Percentiles rank a stretch among this genome's conserved stretches.
Evolutionary conservation across 179 eudicot species (phyloP).

Genomic region (Vitellaria paradoxa): DNA sequence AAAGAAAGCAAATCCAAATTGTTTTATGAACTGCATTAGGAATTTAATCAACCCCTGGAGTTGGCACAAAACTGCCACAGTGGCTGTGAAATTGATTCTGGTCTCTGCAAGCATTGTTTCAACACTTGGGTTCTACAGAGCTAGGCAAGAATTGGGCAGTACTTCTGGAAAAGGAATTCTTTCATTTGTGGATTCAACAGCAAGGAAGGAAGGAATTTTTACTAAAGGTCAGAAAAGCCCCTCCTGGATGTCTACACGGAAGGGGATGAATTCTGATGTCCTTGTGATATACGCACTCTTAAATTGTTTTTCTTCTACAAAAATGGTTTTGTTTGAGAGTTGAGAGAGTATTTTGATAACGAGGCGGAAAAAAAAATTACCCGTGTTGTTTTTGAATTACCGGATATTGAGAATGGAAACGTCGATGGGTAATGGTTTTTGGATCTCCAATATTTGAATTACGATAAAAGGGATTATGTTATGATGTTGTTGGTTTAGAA

Average conservation of each 20-base stretch:
- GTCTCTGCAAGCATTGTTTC: slow-evolving; percentile 4
- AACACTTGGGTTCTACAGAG: background rate
- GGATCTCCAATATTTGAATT: too few relatives aligned
- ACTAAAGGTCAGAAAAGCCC: background rate
- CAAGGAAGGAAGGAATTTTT: background rate
- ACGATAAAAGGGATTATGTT: too few relatives aligned
- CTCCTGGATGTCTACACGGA: slow-evolving; percentile 15
- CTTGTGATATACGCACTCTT: background rate
- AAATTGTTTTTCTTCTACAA: too few relatives aligned
- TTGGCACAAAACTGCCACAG: slow-evolving; percentile 11
- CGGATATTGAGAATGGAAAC: too few relatives aligned
- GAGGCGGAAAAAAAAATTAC: too few relatives aligned
- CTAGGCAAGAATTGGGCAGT: background rate
- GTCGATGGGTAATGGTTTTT: too few relatives aligned
- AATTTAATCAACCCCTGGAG: slow-evolving; percentile 11
- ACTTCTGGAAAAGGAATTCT: background rate
- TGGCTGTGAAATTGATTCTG: slow-evolving; percentile 8
- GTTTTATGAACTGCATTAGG: slow-evolving; percentile 3
- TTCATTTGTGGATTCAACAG: background rate
- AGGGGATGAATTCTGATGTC: background rate
- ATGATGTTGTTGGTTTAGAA: too few relatives aligned
- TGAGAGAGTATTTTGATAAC: too few relatives aligned
- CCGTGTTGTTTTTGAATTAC: too few relatives aligned
- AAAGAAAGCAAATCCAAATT: background rate
- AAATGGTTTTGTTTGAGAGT: too few relatives aligned